Evolutionary conservation across 1,139 yeast species (phyloP).

Genomic region (Candida tetrigidarum): DNA sequence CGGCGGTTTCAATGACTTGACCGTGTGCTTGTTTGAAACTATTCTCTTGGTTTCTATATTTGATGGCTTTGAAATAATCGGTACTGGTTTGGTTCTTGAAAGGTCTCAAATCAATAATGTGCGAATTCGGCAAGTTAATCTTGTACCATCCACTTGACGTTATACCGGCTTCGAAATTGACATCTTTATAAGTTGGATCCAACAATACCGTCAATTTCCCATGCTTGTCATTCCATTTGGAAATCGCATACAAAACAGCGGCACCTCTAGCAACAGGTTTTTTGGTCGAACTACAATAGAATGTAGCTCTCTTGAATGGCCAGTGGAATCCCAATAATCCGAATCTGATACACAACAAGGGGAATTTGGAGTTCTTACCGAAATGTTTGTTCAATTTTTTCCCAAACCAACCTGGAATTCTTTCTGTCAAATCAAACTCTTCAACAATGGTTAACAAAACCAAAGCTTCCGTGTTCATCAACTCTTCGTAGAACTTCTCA

Average conservation of each 20-base stretch:
- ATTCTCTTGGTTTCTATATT: constrained; percentile 42
- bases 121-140: constrained; percentile 41
- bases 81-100: constrained; percentile 28
- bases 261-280: constrained; percentile 47
- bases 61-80: constrained; percentile 43
- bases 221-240: constrained; percentile 34
- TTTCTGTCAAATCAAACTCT: constrained; percentile 38
- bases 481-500: constrained; percentile 32
- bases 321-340: constrained; percentile 50
- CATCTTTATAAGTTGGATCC: constrained; percentile 42
- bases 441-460: constrained; percentile 40
- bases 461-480: constrained; percentile 46
- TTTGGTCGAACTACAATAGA: constrained; percentile 39
- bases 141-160: constrained; percentile 44
- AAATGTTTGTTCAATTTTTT: constrained; percentile 24
- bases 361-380: constrained; percentile 33
- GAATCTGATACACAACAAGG: constrained; percentile 38
- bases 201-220: constrained; percentile 39
- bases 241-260: constrained; percentile 41
- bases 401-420: constrained; percentile 35
- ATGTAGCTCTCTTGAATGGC: constrained; percentile 49
- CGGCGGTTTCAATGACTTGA: constrained; percentile 26
- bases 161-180: constrained; percentile 36
- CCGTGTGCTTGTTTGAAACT: constrained; percentile 40
- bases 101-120: constrained; percentile 45